Evolutionary conservation across 352 stramenopile genomes (phyloP), one percentile per base, ranked within the genome.

Genomic region (Phytophthora pisi): DNA sequence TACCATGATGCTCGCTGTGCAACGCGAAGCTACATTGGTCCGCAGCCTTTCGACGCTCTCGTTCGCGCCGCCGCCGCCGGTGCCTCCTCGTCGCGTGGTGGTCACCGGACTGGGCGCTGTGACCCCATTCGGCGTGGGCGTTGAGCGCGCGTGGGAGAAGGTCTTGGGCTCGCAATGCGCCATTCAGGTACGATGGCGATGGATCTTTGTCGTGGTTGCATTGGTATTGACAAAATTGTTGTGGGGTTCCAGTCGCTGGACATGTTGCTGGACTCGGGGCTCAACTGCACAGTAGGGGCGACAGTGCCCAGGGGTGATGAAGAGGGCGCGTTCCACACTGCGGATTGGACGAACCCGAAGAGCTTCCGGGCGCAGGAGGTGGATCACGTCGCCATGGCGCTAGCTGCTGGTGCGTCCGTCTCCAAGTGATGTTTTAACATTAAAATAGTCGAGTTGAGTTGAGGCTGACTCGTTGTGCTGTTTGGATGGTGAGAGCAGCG

Each of bases 21-120:
- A 45, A 55, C 51, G 50, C 59, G 51, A 45, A 56, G n/a, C 24
- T 0, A 7, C 34, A 6, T 57, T 28, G 52, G 34, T 31, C 58
- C 77, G 79, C n/a, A 61, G 69, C 4, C 60, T 88, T 62, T 82
- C 81, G 49, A 78, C 83, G 70, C 73, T 92, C n/a, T 76, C 81
- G 47, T 93, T 91, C 65, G 61, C 57, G 15, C 70, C 82, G 24
- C 85, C 85, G 1, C 85, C 85, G 2, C 49, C 77, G 2, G 75
- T 75, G 9, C 76, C 81, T 2, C 82, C 72, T 31, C 79, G 93
- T 7, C 85, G 91, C 34, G 92, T 97, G 13, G 93, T 98, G n/a
- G 88, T 98, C 40, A 98, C 93, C 18, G 93, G 93, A 2, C 36
- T 97, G 5, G 93, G 93, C 8, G 82, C 91, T 10, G 89, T 98